Percentiles rank a stretch among this genome's conserved stretches.
Conservation (phyloP, 108 stramenopile genomes). For the Pseudonitzschia pungens region DNA sequence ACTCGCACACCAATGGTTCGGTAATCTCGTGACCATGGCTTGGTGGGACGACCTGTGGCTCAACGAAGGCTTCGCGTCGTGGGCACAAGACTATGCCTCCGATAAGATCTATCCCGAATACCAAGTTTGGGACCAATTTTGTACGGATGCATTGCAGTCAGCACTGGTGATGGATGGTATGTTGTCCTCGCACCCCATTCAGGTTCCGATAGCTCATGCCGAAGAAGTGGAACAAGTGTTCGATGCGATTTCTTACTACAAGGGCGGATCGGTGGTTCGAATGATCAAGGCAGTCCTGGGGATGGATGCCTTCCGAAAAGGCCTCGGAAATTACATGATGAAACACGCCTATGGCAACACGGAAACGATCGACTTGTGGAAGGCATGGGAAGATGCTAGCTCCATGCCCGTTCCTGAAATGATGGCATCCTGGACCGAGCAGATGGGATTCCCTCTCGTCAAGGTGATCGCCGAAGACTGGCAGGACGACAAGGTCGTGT, state of each 20-base stretch:
- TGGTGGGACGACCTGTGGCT: conserved; percentile 99
- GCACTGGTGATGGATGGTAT: conserved; percentile 90
- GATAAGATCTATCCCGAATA: conserved; percentile 61
- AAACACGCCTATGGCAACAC: conserved; percentile 89
- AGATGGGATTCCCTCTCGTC: conserved; percentile 92
- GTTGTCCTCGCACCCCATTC: conserved; percentile 88
- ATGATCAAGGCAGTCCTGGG: conserved; percentile 94
- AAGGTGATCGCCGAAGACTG: conserved; percentile 69
- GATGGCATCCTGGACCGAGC: conserved; percentile 95
- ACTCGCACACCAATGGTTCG: conserved; percentile 97
- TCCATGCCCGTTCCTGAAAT: conserved; percentile 87
- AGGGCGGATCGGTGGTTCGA: conserved; percentile 85
- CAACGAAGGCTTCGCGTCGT: conserved; percentile 96
- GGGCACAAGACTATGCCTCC: conserved; percentile 86
- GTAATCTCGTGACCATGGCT: conserved; percentile 95
- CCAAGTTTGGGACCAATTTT: conserved; percentile 87
- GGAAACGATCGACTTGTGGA: conserved; percentile 91
- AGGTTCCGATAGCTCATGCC: conserved; percentile 89
- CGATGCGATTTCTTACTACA: conserved; percentile 86
- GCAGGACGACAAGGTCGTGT: conserved; percentile 68
- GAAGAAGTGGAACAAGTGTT: conserved; percentile 98
- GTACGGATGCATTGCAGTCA: conserved; percentile 71
- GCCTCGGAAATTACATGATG: conserved; percentile 82
- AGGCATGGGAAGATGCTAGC: conserved; percentile 89
- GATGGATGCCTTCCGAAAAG: conserved; percentile 75